A percentile compares a stretch with the other conserved stretches of the same genome.
phyloP scores from a whole-genome alignment of 805 yeast species.

The Lipomyces lipofer region DNA sequence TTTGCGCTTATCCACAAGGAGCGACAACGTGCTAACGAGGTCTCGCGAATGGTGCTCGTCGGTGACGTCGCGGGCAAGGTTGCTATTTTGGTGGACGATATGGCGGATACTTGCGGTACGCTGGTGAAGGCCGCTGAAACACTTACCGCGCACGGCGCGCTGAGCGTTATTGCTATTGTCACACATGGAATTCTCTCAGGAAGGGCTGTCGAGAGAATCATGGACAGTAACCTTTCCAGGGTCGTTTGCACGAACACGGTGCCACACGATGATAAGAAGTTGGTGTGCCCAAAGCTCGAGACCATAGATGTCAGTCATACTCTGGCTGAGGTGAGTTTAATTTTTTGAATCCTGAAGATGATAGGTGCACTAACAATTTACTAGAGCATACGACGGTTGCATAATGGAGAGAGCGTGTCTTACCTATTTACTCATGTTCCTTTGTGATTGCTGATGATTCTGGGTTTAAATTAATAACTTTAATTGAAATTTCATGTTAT shows the following conservation, averaged over 20 bases:
- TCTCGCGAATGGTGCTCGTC: constrained; percentile 89
- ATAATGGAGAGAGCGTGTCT: constrained; percentile 93
- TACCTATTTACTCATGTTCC: constrained; percentile 77
- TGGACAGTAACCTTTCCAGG: constrained; percentile 61
- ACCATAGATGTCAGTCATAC: constrained; percentile 83
- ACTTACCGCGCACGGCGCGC: constrained; percentile 75
- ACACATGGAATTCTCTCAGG: constrained; percentile 95
- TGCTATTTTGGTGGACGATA: constrained; percentile 89
- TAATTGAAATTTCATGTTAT: no score
- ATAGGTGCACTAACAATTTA: neutral
- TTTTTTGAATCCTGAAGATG: neutral
- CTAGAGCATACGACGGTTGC: constrained; percentile 71
- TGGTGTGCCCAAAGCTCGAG: constrained; percentile 65
- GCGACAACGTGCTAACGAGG: constrained; percentile 92
- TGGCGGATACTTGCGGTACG: constrained; percentile 99
- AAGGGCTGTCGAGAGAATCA: constrained; percentile 71
- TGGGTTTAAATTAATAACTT: neutral
- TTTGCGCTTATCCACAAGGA: constrained; percentile 97
- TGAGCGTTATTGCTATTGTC: constrained; percentile 84
- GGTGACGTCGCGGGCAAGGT: constrained; percentile 87
- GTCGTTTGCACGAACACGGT: constrained; percentile 93
- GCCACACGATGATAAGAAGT: constrained; percentile 68
- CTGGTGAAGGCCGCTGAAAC: constrained; percentile 92
- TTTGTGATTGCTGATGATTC: constrained; percentile 26
- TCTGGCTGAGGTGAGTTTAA: constrained; percentile 70